Evolutionary conservation across 257 asterid species (phyloP).

Genomic region (Solanum ahanhuiri): DNA sequence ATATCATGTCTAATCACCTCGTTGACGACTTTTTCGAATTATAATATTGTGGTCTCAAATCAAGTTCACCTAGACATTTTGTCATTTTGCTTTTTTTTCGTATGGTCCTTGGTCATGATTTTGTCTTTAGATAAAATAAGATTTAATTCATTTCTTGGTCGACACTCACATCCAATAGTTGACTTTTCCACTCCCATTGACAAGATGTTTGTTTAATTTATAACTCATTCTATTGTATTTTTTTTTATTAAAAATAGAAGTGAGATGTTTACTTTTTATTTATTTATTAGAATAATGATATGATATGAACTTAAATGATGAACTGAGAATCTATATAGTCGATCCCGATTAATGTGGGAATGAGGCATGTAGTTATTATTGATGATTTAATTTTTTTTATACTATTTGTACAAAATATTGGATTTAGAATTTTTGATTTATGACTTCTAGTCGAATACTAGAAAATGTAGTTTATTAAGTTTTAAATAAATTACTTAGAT

Average conservation of each 20-base stretch:
- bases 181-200: background rate
- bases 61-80: background rate
- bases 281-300: background rate
- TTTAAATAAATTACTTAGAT: background rate
- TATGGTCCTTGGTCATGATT: background rate
- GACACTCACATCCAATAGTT: background rate
- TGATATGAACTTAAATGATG: background rate
- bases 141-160: background rate
- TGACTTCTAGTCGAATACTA: background rate
- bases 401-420: fast-evolving
- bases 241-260: background rate
- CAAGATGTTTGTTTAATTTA: background rate
- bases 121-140: background rate
- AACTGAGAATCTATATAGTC: background rate
- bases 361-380: background rate
- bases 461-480: background rate
- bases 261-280: background rate
- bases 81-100: background rate
- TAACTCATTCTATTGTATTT: background rate
- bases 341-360: fast-evolving
- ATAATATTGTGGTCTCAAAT: background rate
- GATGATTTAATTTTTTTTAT: too few relatives aligned
- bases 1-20: too few relatives aligned
- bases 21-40: too few relatives aligned
- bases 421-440: background rate